phyloP scores from a whole-genome alignment of 164 flowering plant genomes.

The Paratinospora sagittata region DNA sequence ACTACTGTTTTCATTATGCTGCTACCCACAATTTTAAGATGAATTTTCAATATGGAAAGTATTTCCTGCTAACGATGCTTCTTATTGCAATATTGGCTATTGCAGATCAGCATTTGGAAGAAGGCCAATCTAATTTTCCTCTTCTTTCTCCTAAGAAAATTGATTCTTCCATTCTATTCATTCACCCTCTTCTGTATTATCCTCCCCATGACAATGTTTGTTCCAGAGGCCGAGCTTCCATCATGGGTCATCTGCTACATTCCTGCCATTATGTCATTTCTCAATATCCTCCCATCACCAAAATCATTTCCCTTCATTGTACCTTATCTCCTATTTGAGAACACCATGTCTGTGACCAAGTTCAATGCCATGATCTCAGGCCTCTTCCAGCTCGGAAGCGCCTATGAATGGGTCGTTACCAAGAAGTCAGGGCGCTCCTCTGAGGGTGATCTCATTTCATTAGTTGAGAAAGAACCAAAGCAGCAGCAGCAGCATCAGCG shows the following conservation, averaged over 20 bases:
- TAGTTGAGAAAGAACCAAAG: conserved; percentile 51
- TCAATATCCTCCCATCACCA: conserved; percentile 92
- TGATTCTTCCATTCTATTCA: conserved; percentile 89
- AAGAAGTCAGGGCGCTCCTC: conserved; percentile 98
- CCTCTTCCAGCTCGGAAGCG: conserved; percentile 94
- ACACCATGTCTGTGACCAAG: conserved; percentile 98
- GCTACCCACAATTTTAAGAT: not conserved
- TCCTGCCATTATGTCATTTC: conserved; percentile 93
- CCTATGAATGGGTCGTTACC: conserved; percentile 98
- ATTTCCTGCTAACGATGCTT: not conserved
- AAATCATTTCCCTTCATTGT: conserved; percentile 96
- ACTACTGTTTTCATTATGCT: not conserved
- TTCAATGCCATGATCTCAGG: conserved; percentile 98
- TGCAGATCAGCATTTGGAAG: conserved; percentile 87
- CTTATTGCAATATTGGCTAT: not conserved
- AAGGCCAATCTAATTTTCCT: conserved; percentile 88
- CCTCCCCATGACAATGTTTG: conserved; percentile 97
- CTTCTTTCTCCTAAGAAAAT: conserved; percentile 85
- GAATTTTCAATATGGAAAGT: not conserved
- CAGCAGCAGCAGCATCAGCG: conserved; percentile 53
- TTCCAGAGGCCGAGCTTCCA: conserved; percentile 97
- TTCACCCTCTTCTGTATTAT: conserved; percentile 95
- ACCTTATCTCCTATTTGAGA: conserved; percentile 95
- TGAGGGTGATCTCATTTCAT: conserved; percentile 71
- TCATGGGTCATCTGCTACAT: conserved; percentile 95